Evolutionary conservation across 805 yeast genomes (phyloP), one percentile per base, ranked within the genome.

Genomic region (Lipomyces japonicus): DNA sequence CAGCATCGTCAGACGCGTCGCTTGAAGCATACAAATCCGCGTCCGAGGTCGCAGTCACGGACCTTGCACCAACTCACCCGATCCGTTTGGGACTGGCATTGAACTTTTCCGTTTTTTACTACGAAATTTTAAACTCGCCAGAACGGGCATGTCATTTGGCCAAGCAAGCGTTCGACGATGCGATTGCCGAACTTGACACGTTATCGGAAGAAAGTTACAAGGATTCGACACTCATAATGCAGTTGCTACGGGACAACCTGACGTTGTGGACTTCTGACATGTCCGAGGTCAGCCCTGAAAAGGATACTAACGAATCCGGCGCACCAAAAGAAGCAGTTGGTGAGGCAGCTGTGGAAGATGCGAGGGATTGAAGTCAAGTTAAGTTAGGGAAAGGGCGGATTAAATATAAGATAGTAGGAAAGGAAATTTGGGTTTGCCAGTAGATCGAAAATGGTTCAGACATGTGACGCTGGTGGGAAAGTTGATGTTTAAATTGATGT

Each of bases 61-160:
- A 89, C 72, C 80, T 91, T 70, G 95, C 97, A 55, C 97, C 98
- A 71, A 93, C 98, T 59, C 97, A 91, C 71, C 98, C 97, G 71
- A 89, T 93, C 72, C 84, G 98, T 75, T 79, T 91, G 69, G 98
- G 98, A 64, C 81, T 91, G 72, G 98, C 98, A 57, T 82, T 91
- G 72, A 91, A 91, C 76, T 91, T 93, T 78, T 88, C 96, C 48
- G 98, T 91, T 55, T 91, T 91, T 76, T 93, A 91, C 81, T 91
- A 91, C 70, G 98, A 91, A 78, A 95, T 93, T 68, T 85, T 90
- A 74, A 90, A 91, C 75, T 86, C 96, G 53, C 97, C 98, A 65
- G 97, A 91, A 71, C 87, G 95, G 73, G 98, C 98, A 63, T 91
- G 98, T 73, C 95, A 90, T 71, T 81, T 91, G 71, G 98, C 98